Evolutionary conservation across 1,284 basidiomycete species (phyloP).

Genomic region (Leccinum angustisporum): DNA sequence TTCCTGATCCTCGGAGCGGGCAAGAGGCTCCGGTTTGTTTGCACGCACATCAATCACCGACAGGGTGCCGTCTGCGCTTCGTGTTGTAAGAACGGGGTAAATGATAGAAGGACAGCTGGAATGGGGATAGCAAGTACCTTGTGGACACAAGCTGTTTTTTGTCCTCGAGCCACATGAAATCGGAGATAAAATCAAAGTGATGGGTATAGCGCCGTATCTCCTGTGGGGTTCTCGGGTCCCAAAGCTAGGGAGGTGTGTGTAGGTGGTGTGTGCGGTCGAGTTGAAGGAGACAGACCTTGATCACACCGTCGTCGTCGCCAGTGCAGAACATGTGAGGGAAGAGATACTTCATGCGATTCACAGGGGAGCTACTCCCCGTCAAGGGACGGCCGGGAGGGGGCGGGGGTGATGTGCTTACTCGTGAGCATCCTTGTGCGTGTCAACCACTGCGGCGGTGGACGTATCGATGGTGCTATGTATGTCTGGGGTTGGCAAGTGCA

Average conservation of each 20-base stretch:
- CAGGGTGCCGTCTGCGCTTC: conserved; percentile 87
- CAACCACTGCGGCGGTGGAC: conserved; percentile 58
- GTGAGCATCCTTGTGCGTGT: conserved; percentile 69
- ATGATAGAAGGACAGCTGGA: neutral
- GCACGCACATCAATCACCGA: conserved; percentile 87
- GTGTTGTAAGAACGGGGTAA: neutral
- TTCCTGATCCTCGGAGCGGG: conserved; percentile 92
- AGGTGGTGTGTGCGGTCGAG: neutral
- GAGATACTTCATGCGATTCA: conserved; percentile 79
- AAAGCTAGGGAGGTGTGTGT: conserved; percentile 54
- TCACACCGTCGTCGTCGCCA: conserved; percentile 92
- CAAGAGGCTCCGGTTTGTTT: conserved; percentile 71
- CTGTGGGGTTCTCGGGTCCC: conserved; percentile 79
- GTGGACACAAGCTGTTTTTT: conserved; percentile 85
- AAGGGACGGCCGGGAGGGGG: conserved; percentile 24
- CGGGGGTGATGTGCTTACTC: conserved; percentile 57
- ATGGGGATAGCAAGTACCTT: conserved; percentile 49
- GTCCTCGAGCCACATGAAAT: conserved; percentile 84
- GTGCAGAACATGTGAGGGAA: conserved; percentile 74
- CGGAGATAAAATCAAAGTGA: conserved; percentile 95
- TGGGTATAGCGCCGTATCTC: conserved; percentile 74
- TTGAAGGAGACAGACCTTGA: conserved; percentile 61
- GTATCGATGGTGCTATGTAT: conserved; percentile 65
- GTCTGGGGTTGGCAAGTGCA: conserved; percentile 2
- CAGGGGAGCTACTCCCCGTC: conserved; percentile 64